Evolutionary conservation across 805 yeast genomes (phyloP), one percentile per base, ranked within the genome.

Genomic region (Monosporozyma aerobia): DNA sequence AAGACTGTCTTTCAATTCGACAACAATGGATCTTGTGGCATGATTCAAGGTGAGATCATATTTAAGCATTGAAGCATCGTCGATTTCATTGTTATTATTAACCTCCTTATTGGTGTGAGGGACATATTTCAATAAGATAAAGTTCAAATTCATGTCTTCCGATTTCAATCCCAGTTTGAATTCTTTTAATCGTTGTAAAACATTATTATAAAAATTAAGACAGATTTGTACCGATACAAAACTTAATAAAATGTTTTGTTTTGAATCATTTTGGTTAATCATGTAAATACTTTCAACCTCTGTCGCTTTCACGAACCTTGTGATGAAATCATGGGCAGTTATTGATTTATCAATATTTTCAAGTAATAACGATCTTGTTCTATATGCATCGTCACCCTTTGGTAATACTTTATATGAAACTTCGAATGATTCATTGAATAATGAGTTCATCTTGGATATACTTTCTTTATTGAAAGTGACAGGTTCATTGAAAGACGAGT

Each of bases 271-370:
- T 27, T 27, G 5, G 48, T 70, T 69, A 19, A 62, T 54, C 53
- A 78, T 62, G 51, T 75, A 73, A 55, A 81, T 73, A 58, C 78
- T 78, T 63, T 84, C 90, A 37, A 84, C 73, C 0, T 87, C 85
- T 3, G 86, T 87, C 61, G 63, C 73, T 44, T 77, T 78, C 9
- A 83, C 72, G 33, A 69, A 65, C 47, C 78, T 74, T 44, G 80
- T 50, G 14, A 61, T 56, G 51, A 67, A 64, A 14, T 56, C 51
- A 44, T 62, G 61, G 5, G 65, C 33, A 35, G 54, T 54, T 6
- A 63, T 54, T 5, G 61, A 54, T 27, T 54, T 50, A 51, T 57
- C 56, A 16, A 67, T 56, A 44, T 67, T 64, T 46, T 62, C 61
- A 37, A 67, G 59, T 16, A 65, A 56, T 43, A 67, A 44, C 8